Conservation (phyloP, 805 yeast genomes). For the Isabelozyma heimii region DNA sequence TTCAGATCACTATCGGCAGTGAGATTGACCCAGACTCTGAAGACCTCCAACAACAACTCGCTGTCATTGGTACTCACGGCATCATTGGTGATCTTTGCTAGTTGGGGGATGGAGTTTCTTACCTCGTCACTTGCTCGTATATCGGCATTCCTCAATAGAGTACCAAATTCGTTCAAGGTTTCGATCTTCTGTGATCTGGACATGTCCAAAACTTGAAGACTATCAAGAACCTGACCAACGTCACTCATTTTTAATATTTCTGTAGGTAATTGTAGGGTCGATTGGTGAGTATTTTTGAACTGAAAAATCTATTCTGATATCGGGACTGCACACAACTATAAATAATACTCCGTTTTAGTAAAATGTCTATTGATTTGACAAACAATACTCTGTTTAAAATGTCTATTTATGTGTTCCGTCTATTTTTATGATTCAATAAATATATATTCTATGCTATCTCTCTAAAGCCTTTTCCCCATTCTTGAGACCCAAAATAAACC, state of each 20-base stretch:
- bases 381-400: too few species aligned
- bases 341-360: not conserved
- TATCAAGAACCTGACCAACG: not conserved
- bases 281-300: not conserved
- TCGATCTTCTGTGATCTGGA: not conserved
- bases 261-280: not conserved
- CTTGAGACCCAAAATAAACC: constrained; percentile 71
- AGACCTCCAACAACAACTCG: constrained; percentile 11
- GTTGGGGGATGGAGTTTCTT: constrained; percentile 3
- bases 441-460: constrained; percentile 4
- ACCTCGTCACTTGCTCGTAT: constrained; percentile 4
- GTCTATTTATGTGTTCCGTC: not conserved
- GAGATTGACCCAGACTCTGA: constrained; percentile 32
- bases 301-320: not conserved
- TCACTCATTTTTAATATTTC: not conserved
- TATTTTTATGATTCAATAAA: not conserved
- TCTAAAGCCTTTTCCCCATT: constrained; percentile 67
- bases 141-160: constrained; percentile 15
- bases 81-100: constrained; percentile 3
- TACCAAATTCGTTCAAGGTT: constrained; percentile 12
- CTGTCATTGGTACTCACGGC: not conserved
- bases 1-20: constrained; percentile 32
- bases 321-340: not conserved
- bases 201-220: not conserved
- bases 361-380: too few species aligned